Conservation (phyloP, 1,284 basidiomycete species). For the Athelia sp. region DNA sequence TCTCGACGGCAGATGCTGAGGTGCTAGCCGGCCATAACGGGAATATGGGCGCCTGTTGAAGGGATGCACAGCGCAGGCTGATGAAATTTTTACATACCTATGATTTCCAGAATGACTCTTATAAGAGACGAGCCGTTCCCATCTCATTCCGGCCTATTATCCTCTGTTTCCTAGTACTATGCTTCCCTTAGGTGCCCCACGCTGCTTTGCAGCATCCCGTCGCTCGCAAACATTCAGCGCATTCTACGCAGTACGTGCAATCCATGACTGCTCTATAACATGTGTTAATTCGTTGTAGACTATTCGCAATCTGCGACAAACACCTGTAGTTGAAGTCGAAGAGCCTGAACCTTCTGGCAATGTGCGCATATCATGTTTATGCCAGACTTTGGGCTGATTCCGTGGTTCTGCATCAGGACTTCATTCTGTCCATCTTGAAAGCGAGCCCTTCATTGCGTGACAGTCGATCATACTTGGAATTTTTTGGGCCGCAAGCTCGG, state of each 20-base stretch:
- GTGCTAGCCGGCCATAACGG: too few species aligned
- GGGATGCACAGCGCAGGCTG: too few species aligned
- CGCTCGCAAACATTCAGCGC: slow-evolving; percentile 45
- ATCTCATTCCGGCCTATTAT: slow-evolving; percentile 3
- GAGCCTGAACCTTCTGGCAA: slow-evolving; percentile 47
- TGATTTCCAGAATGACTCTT: too few species aligned
- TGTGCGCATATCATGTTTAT: slow-evolving; percentile 26
- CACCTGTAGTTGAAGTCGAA: slow-evolving; percentile 32
- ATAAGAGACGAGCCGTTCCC: neutral
- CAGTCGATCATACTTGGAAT: slow-evolving; percentile 84
- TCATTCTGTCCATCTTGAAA: slow-evolving; percentile 92
- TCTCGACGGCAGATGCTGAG: too few species aligned
- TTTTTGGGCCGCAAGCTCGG: slow-evolving; percentile 64
- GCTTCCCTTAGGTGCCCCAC: slow-evolving; percentile 11
- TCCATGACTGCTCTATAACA: neutral
- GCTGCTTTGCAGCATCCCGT: slow-evolving; percentile 12
- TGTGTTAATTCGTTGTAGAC: slow-evolving; percentile 32
- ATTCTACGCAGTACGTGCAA: slow-evolving; percentile 55
- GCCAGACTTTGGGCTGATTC: neutral
- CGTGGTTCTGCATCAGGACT: slow-evolving; percentile 61
- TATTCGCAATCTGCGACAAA: slow-evolving; percentile 38
- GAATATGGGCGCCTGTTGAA: too few species aligned
- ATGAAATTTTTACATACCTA: too few species aligned
- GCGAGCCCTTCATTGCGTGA: slow-evolving; percentile 92
- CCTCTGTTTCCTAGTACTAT: slow-evolving; percentile 12